Base-by-base conservation (phyloP, 2,329 filamentous ascomycete genomes). In the Aaosphaeria pasadenensis region DNA sequence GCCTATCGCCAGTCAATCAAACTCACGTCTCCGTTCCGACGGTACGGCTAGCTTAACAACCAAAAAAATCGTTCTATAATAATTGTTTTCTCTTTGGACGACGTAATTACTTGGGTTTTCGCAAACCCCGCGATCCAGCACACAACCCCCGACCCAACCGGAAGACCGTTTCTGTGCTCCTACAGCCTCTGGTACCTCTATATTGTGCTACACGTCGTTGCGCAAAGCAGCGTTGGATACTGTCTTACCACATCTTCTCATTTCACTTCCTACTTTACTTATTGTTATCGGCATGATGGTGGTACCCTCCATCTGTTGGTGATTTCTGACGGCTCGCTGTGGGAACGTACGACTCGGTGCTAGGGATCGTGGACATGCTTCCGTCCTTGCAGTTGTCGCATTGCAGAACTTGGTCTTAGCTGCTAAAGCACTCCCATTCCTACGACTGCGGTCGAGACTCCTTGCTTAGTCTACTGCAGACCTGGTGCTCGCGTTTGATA, bases 141-240 rank as follows among this genome's bases (percentile, higher is more conserved):
- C 17, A 24, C 17, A 24, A 24, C 17, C 17, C 17, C 17, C 17
- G 17, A 24, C 17, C 17, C 17, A 24, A 24, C 17, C 17, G 17
- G 17, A 24, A 9, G 33, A 36, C 33, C 33, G 33, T 46, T 24
- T 42, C 45, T 32, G 41, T 45, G 44, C 49, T 46, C 38, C 49
- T 36, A 52, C 49, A 3, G 17, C 11, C 45, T 31, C 47, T 42
- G 33, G n/a, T 43, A 48, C 43, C 47, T 47, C 30, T 50, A 54
- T 54, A 56, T 52, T 56, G 52, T 51, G 43, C 49, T 47, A 49
- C 30, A 52, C 52, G 49, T 57, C 57, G 45, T 53, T 46, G 52
- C 50, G 53, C 58, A 56, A 53, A 57, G 47, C 52, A 48, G 56
- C 54, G 46, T 36, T 44, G 53, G 48, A 47, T 44, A 30, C 45